A percentile compares a stretch with the other conserved stretches of the same genome.
These are phyloP conservation scores for Teratosphaeria epicoccoides DNA, from an alignment of 2,329 filamentous ascomycete genomes.

Conservation along the genomic window DNA sequence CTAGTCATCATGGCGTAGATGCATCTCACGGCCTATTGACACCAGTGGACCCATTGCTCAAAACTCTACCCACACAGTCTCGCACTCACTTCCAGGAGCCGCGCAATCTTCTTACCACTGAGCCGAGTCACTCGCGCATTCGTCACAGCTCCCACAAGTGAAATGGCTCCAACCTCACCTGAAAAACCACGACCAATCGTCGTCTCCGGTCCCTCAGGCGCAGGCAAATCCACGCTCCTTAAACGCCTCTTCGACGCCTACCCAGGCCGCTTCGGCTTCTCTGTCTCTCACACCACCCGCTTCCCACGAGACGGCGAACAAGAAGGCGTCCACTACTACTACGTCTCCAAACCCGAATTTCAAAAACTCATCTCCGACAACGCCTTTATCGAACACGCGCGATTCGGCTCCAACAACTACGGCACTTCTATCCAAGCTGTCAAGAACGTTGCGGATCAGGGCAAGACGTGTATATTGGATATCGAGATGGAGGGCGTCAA, in stretches of 20 bases:
- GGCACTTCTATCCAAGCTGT: conserved; percentile 76
- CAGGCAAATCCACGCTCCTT: conserved; percentile 73
- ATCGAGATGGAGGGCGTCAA: conserved; percentile 99
- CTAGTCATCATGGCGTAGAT: neutral
- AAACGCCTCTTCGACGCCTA: conserved; percentile 58
- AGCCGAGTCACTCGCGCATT: neutral
- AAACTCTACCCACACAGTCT: neutral
- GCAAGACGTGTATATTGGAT: conserved; percentile 70
- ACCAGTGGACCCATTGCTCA: neutral
- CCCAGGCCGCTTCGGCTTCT: conserved; percentile 55
- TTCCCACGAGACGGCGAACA: conserved; percentile 62
- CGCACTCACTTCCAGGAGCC: neutral
- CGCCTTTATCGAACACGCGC: conserved; percentile 77
- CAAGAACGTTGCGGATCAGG: conserved; percentile 58
- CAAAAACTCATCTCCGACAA: conserved; percentile 53
- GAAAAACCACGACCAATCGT: conserved; percentile 50
- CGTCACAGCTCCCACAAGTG: neutral
- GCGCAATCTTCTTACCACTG: no score
- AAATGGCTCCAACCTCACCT: neutral
- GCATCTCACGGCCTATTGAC: neutral
- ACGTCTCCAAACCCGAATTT: conserved; percentile 57
- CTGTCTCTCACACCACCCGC: conserved; percentile 63
- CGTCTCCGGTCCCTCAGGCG: conserved; percentile 68
- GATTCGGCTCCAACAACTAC: conserved; percentile 79
- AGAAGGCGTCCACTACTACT: conserved; percentile 74